phyloP scores from a whole-genome alignment of 73 alveolate genomes.

The Stentor coeruleus region DNA sequence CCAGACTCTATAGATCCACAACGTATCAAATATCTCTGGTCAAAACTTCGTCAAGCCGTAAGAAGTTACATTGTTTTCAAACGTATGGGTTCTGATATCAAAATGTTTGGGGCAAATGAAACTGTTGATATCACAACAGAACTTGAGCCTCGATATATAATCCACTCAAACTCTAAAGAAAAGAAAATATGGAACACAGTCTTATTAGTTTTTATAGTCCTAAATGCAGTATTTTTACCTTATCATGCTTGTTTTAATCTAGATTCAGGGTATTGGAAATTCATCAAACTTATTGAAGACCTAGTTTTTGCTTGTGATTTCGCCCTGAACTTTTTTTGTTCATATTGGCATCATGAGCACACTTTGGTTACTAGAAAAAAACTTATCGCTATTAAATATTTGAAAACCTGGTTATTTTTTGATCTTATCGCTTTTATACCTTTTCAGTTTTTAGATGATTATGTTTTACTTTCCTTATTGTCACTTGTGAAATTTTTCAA shows the following conservation, averaged over 20 bases:
- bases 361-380: background rate
- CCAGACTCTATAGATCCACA: too few species aligned
- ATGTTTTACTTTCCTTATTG: background rate
- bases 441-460: background rate
- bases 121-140: background rate
- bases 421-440: background rate
- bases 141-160: background rate
- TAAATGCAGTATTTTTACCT: background rate
- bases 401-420: slow-evolving; percentile 1
- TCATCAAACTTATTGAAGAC: background rate
- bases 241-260: background rate
- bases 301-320: background rate
- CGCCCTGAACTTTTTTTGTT: background rate
- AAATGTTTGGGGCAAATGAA: background rate
- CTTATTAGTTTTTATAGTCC: too few species aligned
- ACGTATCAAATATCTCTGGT: background rate
- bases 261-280: background rate
- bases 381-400: background rate
- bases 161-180: background rate
- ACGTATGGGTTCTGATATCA: background rate
- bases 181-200: background rate
- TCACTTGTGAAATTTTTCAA: slow-evolving; percentile 29
- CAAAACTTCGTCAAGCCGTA: background rate
- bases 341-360: background rate
- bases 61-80: background rate